phyloP scores from a whole-genome alignment of 768 basidiomycete genomes.

The Coprinopsis strossmayeri region DNA sequence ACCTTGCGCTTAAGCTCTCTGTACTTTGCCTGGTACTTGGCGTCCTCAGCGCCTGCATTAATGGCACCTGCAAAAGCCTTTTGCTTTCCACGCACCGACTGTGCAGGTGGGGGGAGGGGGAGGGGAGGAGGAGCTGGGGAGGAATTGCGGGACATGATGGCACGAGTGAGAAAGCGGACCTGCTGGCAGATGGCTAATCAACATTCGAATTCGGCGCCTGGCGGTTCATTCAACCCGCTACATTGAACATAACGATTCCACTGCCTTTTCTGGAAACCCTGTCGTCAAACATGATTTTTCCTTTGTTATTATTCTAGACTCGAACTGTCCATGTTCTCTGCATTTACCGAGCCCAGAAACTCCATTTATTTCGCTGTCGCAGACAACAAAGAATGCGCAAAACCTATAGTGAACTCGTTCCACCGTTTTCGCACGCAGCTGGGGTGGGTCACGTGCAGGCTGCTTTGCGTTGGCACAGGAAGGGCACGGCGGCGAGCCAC shows the following conservation, averaged over 20 bases:
- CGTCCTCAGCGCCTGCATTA: constrained; percentile 75
- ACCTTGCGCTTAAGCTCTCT: constrained; percentile 85
- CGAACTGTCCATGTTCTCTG: no score
- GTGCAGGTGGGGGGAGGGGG: constrained; percentile 19
- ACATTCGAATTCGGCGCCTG: no score
- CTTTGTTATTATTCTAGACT: no score
- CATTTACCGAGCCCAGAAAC: not conserved
- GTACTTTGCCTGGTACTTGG: constrained; percentile 84
- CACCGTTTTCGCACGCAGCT: no score
- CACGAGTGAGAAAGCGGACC: constrained; percentile 29
- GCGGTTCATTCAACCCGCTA: no score
- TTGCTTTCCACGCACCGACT: constrained; percentile 38
- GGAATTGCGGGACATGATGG: constrained; percentile 64
- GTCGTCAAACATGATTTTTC: not conserved
- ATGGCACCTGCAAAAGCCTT: constrained; percentile 52
- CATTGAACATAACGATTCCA: no score
- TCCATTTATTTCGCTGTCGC: not conserved
- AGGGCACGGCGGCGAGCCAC: constrained; percentile 4
- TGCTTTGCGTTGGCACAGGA: no score
- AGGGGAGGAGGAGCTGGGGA: constrained; percentile 43
- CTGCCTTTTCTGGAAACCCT: constrained; percentile 9
- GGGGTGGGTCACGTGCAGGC: no score
- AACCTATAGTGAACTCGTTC: no score
- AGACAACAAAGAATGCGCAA: no score
- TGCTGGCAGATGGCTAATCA: constrained; percentile 22